phyloP scores from a whole-genome alignment of 2,329 filamentous ascomycete genomes.

The Ophiocordyceps australis region DNA sequence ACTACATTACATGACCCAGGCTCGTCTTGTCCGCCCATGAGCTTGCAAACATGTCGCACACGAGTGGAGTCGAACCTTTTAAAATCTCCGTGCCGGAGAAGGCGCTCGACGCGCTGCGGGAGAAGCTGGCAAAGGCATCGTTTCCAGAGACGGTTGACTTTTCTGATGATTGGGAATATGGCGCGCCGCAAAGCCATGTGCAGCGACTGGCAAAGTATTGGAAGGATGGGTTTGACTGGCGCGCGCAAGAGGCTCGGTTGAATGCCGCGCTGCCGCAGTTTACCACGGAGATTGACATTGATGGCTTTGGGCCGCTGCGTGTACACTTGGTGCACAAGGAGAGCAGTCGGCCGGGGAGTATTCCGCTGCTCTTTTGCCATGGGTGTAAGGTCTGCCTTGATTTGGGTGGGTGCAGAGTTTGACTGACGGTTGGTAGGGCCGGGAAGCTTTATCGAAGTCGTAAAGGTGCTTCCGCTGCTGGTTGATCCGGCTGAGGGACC shows the following conservation, averaged over 20 bases:
- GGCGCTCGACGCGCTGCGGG: conserved; percentile 10
- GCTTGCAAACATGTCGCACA: too few relatives aligned
- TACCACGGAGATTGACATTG: conserved; percentile 28
- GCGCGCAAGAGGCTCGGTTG: conserved; percentile 34
- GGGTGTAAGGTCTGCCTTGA: too few relatives aligned
- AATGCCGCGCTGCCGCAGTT: conserved; percentile 41
- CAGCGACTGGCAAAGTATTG: conserved; percentile 17
- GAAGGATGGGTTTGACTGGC: conserved; percentile 40
- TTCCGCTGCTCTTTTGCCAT: conserved; percentile 40
- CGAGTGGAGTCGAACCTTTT: conserved; percentile 17
- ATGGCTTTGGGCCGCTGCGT: conserved; percentile 38
- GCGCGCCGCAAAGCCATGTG: conserved; percentile 12
- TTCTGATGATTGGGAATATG: conserved; percentile 14
- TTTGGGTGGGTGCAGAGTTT: too few relatives aligned
- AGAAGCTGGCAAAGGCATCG: conserved; percentile 12
- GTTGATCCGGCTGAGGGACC: conserved; percentile 13
- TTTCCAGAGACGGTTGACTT: conserved; percentile 13
- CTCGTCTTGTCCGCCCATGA: too few relatives aligned
- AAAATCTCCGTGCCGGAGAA: conserved; percentile 14
- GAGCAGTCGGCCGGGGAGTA: conserved; percentile 28
- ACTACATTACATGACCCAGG: too few relatives aligned
- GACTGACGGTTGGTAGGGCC: too few relatives aligned
- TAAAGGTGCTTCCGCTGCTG: conserved; percentile 37
- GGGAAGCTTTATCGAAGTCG: conserved; percentile 49
- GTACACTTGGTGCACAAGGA: conserved; percentile 47